Evolutionary conservation across 768 basidiomycete species (phyloP), one percentile per base, ranked within the genome.

Genomic region (Lactarius deliciosus): DNA sequence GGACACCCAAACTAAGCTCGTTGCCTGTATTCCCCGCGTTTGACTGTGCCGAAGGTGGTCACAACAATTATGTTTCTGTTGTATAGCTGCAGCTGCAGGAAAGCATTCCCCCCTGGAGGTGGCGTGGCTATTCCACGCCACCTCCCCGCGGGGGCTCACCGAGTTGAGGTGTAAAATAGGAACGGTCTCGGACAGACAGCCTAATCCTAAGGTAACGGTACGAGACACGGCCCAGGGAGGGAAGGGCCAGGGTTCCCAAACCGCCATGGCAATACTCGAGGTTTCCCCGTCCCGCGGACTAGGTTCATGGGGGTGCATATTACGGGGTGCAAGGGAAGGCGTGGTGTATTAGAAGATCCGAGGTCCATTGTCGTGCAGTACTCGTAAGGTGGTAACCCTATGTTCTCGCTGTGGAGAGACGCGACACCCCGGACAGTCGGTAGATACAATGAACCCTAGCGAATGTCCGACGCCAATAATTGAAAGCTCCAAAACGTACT

Each of bases 261-360:
- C 45, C 10, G 54, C 53, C 32, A 38, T 58, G 47, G 22, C 34
- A 60, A 64, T 53, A 30, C 58, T 64, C 63, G 63, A 64, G 58
- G 66, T 60, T 68, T 56, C 41, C n/a, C 66, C 58, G 63, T 53
- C 9, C 62, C 63, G 66, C 66, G 66, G 66, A 68, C 66, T 53
- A 28, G 59, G 53, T 30, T 53, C 40, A 36, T 60, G 58, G 45
- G 30, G 58, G 58, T 25, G 58, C 41, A 8, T 40, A 45, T 57
- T 13, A 60, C 36, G 58, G 25, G 58, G 54, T 55, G 32, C 41
- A 63, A 25, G 61, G 55, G 65, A 50, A 41, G 60, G 40, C 28
- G 38, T 40, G n/a, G 36, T 50, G 55, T 34, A 38, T 13, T 25
- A 41, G 56, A 15, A 16, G 38, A 36, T 41, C 38, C 7, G 47